phyloP scores from a whole-genome alignment of 208 protist genomes.

The Porcisia hertigi region DNA sequence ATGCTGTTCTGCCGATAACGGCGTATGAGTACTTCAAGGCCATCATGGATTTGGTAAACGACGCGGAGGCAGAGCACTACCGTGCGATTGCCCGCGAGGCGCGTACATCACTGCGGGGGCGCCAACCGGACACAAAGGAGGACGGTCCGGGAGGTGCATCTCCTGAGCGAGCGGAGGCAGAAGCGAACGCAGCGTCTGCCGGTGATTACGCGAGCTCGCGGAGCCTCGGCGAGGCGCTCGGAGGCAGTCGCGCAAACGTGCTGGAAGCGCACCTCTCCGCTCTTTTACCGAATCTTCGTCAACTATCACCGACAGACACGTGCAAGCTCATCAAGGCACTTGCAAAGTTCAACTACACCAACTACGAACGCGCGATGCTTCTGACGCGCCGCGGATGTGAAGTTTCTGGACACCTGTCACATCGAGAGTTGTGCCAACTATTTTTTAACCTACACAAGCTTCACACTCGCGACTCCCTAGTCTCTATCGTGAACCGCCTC shows the following conservation, averaged over 20 bases:
- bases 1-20: not conserved
- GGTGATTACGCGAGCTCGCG: not conserved
- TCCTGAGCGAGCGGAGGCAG: not conserved
- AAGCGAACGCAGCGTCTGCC: not conserved
- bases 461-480: conserved; percentile 74
- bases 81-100: conserved; percentile 8
- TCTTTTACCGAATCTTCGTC: conserved; percentile 52
- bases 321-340: conserved; percentile 53
- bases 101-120: not conserved
- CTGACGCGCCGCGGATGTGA: conserved; percentile 79
- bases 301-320: conserved; percentile 52
- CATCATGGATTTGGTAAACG: conserved; percentile 30
- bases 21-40: conserved; percentile 26
- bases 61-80: conserved; percentile 30
- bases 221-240: conserved; percentile 18
- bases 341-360: conserved; percentile 64
- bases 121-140: not conserved
- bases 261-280: conserved; percentile 51
- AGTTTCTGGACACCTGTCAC: conserved; percentile 48
- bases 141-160: not conserved
- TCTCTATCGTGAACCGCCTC: conserved; percentile 73
- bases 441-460: conserved; percentile 82
- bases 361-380: conserved; percentile 64
- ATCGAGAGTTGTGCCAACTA: conserved; percentile 53
- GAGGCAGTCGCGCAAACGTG: conserved; percentile 24